A percentile compares a stretch with the other conserved stretches of the same genome.
Evolutionary conservation across 2,329 filamentous ascomycete species (phyloP).

Genomic region (Pseudocercospora crystallina): DNA sequence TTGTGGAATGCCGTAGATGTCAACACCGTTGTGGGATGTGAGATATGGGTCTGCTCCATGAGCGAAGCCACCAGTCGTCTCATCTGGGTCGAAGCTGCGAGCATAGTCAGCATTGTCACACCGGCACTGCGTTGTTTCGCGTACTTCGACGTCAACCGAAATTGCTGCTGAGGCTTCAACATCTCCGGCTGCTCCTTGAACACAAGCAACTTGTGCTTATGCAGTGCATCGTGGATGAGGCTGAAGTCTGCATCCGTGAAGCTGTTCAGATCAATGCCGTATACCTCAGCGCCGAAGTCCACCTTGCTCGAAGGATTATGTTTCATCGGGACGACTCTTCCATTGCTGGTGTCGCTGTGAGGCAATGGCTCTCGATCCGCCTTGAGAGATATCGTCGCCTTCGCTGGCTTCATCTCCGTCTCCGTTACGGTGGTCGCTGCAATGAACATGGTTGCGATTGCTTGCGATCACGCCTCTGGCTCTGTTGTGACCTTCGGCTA

Average conservation of each 20-base stretch:
- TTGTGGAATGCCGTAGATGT: conserved; percentile 14
- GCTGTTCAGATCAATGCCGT: conserved; percentile 17
- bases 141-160: conserved; percentile 14
- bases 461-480: no score
- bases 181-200: conserved; percentile 20
- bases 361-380: conserved; percentile 4
- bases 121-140: no score
- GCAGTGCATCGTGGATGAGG: conserved; percentile 16
- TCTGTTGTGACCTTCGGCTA: no score
- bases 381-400: conserved; percentile 6
- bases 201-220: conserved; percentile 17
- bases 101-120: no score
- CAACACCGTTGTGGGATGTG: conserved; percentile 14
- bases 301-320: conserved; percentile 12
- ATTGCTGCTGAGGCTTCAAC: conserved; percentile 19
- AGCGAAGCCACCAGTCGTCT: conserved; percentile 15
- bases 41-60: conserved; percentile 18
- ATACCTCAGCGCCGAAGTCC: conserved; percentile 19
- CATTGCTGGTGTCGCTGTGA: conserved; percentile 3
- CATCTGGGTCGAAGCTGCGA: conserved; percentile 16
- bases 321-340: conserved; percentile 8
- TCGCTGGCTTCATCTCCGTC: conserved; percentile 3
- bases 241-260: conserved; percentile 17
- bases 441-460: conserved; percentile 6
- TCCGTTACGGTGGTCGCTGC: conserved; percentile 5